Base-by-base conservation (phyloP, 2,329 filamentous ascomycete genomes). In the Ambrosiella beaveri region DNA sequence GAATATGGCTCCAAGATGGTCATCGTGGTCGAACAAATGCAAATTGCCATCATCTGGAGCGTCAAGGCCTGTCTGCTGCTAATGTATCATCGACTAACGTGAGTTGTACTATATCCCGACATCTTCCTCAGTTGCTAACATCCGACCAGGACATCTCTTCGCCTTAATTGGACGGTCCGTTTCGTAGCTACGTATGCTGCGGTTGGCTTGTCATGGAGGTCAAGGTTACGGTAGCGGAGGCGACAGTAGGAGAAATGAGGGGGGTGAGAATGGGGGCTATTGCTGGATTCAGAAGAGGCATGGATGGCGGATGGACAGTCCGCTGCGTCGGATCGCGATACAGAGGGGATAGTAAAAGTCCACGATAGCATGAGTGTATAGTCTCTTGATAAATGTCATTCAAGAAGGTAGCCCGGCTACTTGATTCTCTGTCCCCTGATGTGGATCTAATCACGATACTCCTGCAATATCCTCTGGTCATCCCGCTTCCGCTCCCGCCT, bases 1-100 rank as follows among this genome's bases (percentile, higher is more conserved):
- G 65, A 69, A 1, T 69, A 66, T 39, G 81, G 80, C 7, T 81
- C 78, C 45, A 84, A 83, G 70, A 75, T 79, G 70, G 79, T 82
- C 0, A 70, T 82, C 45, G 74, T 81, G 6, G 76, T 78, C 2
- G 80, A 84, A 62, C 73, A 82, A 66, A 75, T 76, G 64, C 84
- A 85, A 69, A 70, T 82, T 15, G 70, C 80, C 54, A 74, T 75
- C 7, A 76, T 77, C 35, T 82, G 76, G 75, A 67, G 71, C 0
- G 71, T 79, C 62, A 82, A 82, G 64, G 66, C 69, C 7, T 81
- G 78, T 63, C 69, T 82, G 62, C 64, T 82, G 44, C 67, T 80
- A 61, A 74, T 81, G 71, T 81, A 79, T 62, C 69, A 73, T 62
- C 75, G 77, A 50, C 68, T 81, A 60, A 78, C 76, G 69, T 75